Evolutionary conservation across 2,329 filamentous ascomycete species (phyloP).

Genomic region (Aplosporella prunicola): DNA sequence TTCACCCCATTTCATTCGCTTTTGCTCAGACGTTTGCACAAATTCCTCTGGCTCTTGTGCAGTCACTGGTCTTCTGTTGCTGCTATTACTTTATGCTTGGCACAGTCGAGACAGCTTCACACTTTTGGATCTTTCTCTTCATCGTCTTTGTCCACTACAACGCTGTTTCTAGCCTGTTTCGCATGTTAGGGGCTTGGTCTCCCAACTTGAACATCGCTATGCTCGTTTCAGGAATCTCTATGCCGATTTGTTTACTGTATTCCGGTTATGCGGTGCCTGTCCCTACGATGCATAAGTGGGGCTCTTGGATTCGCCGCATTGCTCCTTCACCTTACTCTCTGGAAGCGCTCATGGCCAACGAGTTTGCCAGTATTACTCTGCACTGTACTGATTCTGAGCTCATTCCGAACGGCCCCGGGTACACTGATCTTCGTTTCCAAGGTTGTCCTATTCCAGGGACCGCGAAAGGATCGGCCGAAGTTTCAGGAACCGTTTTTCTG

Average conservation of each 20-base stretch:
- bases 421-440: slow-evolving; percentile 41
- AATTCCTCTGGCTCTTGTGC: slow-evolving; percentile 48
- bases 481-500: slow-evolving; percentile 49
- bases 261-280: slow-evolving; percentile 31
- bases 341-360: slow-evolving; percentile 59
- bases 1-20: slow-evolving; percentile 51
- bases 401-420: slow-evolving; percentile 43
- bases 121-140: slow-evolving; percentile 54
- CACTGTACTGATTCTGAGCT: slow-evolving; percentile 46
- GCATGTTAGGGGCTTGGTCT: slow-evolving; percentile 26
- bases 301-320: slow-evolving; percentile 31
- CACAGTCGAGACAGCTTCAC: slow-evolving; percentile 45
- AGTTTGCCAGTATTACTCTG: slow-evolving; percentile 52
- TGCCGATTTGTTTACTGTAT: slow-evolving; percentile 30
- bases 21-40: slow-evolving; percentile 50
- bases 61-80: slow-evolving; percentile 50
- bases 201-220: slow-evolving; percentile 27
- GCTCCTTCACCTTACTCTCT: slow-evolving; percentile 59
- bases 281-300: slow-evolving; percentile 30
- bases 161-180: slow-evolving; percentile 34
- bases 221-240: slow-evolving; percentile 29
- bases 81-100: slow-evolving; percentile 56
- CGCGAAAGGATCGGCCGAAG: slow-evolving; percentile 40
- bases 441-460: slow-evolving; percentile 51
- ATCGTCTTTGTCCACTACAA: slow-evolving; percentile 50